These are phyloP conservation scores for Pleurotus djamor DNA, from an alignment of 768 basidiomycete species.

Conservation along the genomic window DNA sequence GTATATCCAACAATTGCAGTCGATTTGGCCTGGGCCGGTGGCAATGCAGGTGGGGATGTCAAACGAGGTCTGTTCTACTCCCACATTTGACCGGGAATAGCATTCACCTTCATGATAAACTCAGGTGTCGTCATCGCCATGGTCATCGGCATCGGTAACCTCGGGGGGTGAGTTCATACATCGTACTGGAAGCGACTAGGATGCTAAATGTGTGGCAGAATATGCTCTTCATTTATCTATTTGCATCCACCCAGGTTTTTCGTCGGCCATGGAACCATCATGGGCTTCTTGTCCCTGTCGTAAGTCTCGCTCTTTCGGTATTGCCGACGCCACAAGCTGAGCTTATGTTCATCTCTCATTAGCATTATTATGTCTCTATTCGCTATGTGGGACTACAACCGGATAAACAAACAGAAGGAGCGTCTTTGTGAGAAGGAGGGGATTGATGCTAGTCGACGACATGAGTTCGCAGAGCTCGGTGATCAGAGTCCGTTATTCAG, in stretches of 20 bases:
- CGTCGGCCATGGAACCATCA: conserved; percentile 31
- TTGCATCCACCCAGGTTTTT: conserved; percentile 31
- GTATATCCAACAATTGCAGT: conserved; percentile 50
- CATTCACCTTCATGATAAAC: background rate
- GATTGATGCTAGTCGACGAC: conserved; percentile 34
- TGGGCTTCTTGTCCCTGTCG: conserved; percentile 30
- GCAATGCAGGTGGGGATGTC: conserved; percentile 54
- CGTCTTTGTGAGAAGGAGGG: conserved; percentile 38
- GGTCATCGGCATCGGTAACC: conserved; percentile 53
- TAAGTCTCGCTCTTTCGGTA: conserved; percentile 10
- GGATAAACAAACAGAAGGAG: conserved; percentile 48
- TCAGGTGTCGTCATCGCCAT: conserved; percentile 40
- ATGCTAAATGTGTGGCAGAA: conserved; percentile 24
- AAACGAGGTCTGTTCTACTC: conserved; percentile 31
- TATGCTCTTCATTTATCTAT: conserved; percentile 38
- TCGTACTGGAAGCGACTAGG: background rate
- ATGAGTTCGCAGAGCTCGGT: conserved; percentile 46
- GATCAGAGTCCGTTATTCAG: conserved; percentile 57
- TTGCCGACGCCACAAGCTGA: background rate
- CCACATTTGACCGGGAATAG: background rate
- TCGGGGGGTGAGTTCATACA: conserved; percentile 34
- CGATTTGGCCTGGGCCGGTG: conserved; percentile 51
- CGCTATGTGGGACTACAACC: conserved; percentile 46
- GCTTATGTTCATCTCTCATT: background rate
- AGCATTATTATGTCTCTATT: conserved; percentile 31